Evolutionary conservation across 1,139 yeast species (phyloP).

Genomic region (Geotrichum fermentans): DNA sequence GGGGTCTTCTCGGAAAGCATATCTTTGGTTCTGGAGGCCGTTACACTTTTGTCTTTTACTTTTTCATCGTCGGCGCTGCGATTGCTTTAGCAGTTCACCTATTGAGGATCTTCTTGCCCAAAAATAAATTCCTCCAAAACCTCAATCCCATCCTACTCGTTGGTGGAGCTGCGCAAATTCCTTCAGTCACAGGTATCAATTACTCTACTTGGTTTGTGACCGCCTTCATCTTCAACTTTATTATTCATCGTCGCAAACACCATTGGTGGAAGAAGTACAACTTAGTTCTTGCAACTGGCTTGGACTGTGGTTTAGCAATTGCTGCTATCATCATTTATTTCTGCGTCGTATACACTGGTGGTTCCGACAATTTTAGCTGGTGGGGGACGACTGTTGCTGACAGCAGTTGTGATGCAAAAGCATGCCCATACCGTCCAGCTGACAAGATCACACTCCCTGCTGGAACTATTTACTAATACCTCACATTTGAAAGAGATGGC

Average conservation of each 20-base stretch:
- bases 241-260: constrained; percentile 34
- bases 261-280: constrained; percentile 67
- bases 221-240: constrained; percentile 41
- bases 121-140: constrained; percentile 26
- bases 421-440: constrained; percentile 15
- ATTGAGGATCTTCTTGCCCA: constrained; percentile 39
- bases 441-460: neutral
- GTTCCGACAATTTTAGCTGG: constrained; percentile 41
- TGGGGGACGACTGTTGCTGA: constrained; percentile 46
- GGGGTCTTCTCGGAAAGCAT: constrained; percentile 53
- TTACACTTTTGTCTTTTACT: constrained; percentile 37
- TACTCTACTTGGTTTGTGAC: constrained; percentile 40
- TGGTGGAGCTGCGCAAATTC: constrained; percentile 41
- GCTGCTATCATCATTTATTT: constrained; percentile 47
- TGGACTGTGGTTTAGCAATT: constrained; percentile 41
- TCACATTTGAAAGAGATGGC: neutral
- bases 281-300: constrained; percentile 44
- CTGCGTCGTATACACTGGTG: constrained; percentile 40
- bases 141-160: constrained; percentile 39
- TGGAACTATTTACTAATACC: constrained; percentile 4
- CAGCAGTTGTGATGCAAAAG: constrained; percentile 29
- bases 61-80: constrained; percentile 33
- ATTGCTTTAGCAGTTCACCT: neutral
- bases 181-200: constrained; percentile 44
- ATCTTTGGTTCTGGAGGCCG: constrained; percentile 36